Conservation (phyloP, 768 basidiomycete species). For the Trametes maxima region DNA sequence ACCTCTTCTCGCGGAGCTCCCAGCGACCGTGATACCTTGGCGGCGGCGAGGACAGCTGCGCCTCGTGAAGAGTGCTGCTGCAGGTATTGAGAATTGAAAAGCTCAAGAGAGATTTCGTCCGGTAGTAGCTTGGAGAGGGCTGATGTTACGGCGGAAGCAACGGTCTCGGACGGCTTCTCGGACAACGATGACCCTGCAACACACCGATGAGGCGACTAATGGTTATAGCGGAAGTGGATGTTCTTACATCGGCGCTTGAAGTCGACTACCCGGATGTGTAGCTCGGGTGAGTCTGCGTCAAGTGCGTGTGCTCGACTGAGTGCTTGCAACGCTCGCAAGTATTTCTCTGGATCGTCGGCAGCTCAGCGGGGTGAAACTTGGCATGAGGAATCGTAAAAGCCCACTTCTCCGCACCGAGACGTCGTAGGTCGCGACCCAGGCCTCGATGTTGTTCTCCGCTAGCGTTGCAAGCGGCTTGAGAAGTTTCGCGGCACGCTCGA, state of each 20-base stretch:
- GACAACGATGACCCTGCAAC: slow-evolving; percentile 47
- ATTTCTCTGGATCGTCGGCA: slow-evolving; percentile 57
- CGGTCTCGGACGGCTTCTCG: slow-evolving; percentile 46
- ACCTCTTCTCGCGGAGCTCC: slow-evolving; percentile 57
- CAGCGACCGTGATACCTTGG: slow-evolving; percentile 54
- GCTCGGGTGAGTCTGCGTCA: slow-evolving; percentile 58
- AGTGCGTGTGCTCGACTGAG: slow-evolving; percentile 59
- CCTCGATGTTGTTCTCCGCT: slow-evolving; percentile 56
- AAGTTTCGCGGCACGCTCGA: slow-evolving; percentile 76
- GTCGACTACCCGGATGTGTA: slow-evolving; percentile 73
- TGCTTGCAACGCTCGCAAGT: slow-evolving; percentile 74
- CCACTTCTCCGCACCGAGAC: slow-evolving; percentile 80
- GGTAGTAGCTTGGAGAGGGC: slow-evolving; percentile 57
- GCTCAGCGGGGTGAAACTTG: neutral
- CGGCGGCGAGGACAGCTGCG: slow-evolving; percentile 61
- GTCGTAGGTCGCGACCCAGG: slow-evolving; percentile 78
- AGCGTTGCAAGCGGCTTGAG: slow-evolving; percentile 63
- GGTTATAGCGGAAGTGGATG: neutral
- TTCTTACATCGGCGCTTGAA: slow-evolving; percentile 56
- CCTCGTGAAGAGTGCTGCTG: slow-evolving; percentile 59
- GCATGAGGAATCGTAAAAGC: slow-evolving; percentile 21
- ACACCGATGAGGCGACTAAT: neutral
- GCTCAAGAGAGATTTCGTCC: slow-evolving; percentile 56
- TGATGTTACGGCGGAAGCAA: slow-evolving; percentile 53
- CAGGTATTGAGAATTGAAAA: slow-evolving; percentile 75